Percentiles rank a stretch among this genome's conserved stretches.
Conservation (phyloP, 163 green algal species). For the Chlamydomonas reinhardtii region DNA sequence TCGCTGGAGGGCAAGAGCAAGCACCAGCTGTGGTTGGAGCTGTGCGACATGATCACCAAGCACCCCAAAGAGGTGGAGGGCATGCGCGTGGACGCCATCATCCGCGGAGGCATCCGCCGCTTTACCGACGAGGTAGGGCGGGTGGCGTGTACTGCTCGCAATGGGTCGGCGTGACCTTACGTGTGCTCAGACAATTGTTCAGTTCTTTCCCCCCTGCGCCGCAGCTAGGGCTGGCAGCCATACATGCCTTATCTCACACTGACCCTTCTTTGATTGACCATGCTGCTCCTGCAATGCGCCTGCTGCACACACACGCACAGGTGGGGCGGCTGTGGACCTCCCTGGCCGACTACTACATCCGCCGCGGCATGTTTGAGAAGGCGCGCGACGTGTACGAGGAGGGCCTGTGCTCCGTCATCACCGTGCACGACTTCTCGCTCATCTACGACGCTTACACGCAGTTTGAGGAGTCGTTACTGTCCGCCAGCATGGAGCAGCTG, state of each 20-base stretch:
- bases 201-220: too few species aligned
- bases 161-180: background rate
- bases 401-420: slow-evolving; percentile 90
- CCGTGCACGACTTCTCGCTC: slow-evolving; percentile 97
- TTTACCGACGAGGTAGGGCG: slow-evolving; percentile 83
- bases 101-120: slow-evolving; percentile 92
- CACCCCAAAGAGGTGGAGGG: slow-evolving; percentile 79
- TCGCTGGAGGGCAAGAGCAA: slow-evolving; percentile 94
- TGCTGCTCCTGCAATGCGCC: too few species aligned
- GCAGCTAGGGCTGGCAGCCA: too few species aligned
- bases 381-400: slow-evolving; percentile 98
- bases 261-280: too few species aligned
- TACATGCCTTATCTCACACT: too few species aligned
- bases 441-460: slow-evolving; percentile 98
- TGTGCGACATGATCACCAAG: slow-evolving; percentile 97
- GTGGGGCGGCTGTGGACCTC: slow-evolving; percentile 96
- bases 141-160: too few species aligned
- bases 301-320: slow-evolving; percentile 53
- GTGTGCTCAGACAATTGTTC: too few species aligned
- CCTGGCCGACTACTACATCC: slow-evolving; percentile 98
- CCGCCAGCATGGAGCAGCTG: slow-evolving; percentile 88
- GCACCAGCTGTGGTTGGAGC: slow-evolving; percentile 98
- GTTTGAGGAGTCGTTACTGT: slow-evolving; percentile 97
- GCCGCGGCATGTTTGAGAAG: slow-evolving; percentile 93
- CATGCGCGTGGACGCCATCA: slow-evolving; percentile 95